Conservation (phyloP, 2,329 filamentous ascomycete genomes). For the Fusarium sp. region DNA sequence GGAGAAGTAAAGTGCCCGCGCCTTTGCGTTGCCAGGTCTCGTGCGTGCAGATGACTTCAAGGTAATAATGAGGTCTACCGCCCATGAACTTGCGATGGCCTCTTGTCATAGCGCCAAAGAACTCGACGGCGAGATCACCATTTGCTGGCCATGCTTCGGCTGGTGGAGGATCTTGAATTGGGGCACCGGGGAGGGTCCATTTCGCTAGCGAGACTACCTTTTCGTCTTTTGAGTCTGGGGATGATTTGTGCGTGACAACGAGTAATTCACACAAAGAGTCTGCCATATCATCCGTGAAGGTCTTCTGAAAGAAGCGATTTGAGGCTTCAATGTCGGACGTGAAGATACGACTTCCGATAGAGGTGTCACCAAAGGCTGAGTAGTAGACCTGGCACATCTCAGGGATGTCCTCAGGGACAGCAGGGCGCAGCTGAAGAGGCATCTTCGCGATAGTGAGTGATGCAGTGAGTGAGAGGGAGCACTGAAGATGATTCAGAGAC, state of each 20-base stretch:
- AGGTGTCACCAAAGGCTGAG: constrained; percentile 54
- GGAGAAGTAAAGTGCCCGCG: constrained; percentile 54
- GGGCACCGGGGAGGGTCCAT: constrained; percentile 53
- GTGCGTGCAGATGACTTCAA: constrained; percentile 59
- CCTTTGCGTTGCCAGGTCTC: constrained; percentile 57
- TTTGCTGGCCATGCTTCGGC: constrained; percentile 52
- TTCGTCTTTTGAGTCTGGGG: constrained; percentile 25
- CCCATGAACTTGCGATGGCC: constrained; percentile 53
- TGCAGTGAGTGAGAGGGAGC: neutral
- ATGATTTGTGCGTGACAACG: constrained; percentile 49
- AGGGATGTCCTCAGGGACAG: constrained; percentile 52
- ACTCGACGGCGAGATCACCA: constrained; percentile 51
- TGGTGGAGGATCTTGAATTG: constrained; percentile 37
- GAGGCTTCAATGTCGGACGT: constrained; percentile 41
- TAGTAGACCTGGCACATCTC: constrained; percentile 56
- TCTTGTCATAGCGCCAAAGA: constrained; percentile 52
- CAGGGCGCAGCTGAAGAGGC: constrained; percentile 50
- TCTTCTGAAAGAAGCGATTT: constrained; percentile 49
- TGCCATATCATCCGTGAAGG: constrained; percentile 51
- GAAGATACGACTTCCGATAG: constrained; percentile 52
- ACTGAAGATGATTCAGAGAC: neutral
- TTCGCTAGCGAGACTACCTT: constrained; percentile 58
- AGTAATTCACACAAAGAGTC: constrained; percentile 52
- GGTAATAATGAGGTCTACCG: constrained; percentile 56
- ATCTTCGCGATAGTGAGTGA: constrained; percentile 16